phyloP scores from a whole-genome alignment of 305 asterid species.

The Fraxinus xanthoxyloides region DNA sequence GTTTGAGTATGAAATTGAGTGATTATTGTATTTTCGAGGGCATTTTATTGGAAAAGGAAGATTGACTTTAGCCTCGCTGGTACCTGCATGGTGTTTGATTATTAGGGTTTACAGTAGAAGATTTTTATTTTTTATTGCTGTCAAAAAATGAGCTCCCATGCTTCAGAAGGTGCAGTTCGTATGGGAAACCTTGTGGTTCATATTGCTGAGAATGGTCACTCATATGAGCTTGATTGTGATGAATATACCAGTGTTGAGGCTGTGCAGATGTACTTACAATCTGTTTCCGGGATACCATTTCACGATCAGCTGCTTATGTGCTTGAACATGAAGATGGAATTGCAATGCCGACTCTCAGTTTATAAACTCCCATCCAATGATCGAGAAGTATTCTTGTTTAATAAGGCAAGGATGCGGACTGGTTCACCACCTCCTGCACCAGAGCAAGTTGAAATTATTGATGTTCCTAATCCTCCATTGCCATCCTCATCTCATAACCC shows the following conservation, averaged over 20 bases:
- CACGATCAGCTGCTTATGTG: conserved; percentile 86
- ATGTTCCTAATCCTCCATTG: conserved; percentile 60
- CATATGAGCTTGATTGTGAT: conserved; percentile 65
- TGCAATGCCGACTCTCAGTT: conserved; percentile 60
- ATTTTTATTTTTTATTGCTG: background rate
- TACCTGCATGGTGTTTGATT: background rate
- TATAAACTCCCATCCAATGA: conserved; percentile 77
- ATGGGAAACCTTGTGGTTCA: conserved; percentile 74
- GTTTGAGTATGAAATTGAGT: background rate
- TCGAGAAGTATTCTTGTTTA: conserved; percentile 72
- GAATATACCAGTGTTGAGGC: conserved; percentile 70
- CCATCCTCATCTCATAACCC: conserved; percentile 54
- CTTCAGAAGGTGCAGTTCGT: conserved; percentile 53
- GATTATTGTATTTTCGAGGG: background rate
- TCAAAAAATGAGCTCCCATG: conserved; percentile 55
- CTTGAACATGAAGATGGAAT: conserved; percentile 76
- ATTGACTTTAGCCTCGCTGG: background rate
- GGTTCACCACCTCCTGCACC: conserved; percentile 56
- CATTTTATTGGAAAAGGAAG: background rate
- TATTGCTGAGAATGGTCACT: conserved; percentile 85
- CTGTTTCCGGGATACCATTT: conserved; percentile 56
- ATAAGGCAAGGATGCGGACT: conserved; percentile 79
- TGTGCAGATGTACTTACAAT: conserved; percentile 62
- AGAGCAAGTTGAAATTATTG: conserved; percentile 58
- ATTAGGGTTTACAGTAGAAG: conserved; percentile 4